phyloP scores from a whole-genome alignment of 805 yeast species.

The Pichia sporocuriosa region DNA sequence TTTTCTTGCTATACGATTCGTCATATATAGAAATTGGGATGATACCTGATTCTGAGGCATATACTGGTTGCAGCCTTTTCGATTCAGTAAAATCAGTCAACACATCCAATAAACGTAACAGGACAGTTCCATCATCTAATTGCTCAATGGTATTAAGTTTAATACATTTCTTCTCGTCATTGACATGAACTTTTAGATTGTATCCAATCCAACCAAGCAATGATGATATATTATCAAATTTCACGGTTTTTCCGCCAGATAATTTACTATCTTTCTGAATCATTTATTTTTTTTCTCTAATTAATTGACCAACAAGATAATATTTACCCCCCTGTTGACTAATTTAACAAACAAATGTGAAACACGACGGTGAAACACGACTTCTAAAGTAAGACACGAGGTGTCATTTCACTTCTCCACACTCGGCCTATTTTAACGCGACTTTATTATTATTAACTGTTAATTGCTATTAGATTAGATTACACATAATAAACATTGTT shows the following conservation, averaged over 20 bases:
- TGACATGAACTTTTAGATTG: background rate
- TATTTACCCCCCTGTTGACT: too few species aligned
- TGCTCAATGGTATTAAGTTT: background rate
- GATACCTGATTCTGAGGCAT: background rate
- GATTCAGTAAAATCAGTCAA: background rate
- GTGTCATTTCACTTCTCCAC: too few species aligned
- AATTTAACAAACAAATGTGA: too few species aligned
- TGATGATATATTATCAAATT: background rate
- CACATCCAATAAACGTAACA: background rate
- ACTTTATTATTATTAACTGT: too few species aligned
- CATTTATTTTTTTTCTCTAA: too few species aligned
- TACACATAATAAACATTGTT: background rate
- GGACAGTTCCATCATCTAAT: constrained; percentile 2
- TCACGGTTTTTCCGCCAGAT: too few species aligned
- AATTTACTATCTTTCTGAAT: too few species aligned
- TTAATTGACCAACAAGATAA: too few species aligned
- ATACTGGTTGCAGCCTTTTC: background rate
- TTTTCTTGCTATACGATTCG: background rate
- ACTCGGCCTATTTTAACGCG: too few species aligned
- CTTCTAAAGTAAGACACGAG: too few species aligned
- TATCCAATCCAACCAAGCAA: constrained; percentile 3
- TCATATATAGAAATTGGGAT: background rate
- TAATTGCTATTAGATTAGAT: background rate
- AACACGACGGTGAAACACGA: too few species aligned
- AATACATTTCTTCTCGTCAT: background rate